Conservation (phyloP, 257 asterid species). For the Craterostigma plantagineum region DNA sequence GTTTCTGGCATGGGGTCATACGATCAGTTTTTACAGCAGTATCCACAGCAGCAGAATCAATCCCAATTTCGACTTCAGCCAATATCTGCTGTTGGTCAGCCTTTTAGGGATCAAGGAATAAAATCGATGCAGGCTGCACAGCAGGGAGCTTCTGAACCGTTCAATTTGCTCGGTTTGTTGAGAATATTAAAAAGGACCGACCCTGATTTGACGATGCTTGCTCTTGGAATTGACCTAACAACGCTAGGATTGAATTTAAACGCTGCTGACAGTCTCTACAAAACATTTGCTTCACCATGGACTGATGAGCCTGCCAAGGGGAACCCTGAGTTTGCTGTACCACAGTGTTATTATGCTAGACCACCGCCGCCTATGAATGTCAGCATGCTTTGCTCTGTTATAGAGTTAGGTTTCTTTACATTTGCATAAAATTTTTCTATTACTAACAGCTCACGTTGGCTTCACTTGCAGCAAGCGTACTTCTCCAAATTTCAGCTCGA, state of each 20-base stretch:
- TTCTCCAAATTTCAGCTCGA: conserved; percentile 77
- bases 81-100: conserved; percentile 68
- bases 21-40: conserved; percentile 85
- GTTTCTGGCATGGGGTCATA: conserved; percentile 71
- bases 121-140: conserved; percentile 52
- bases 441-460: not conserved
- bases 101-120: conserved; percentile 75
- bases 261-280: conserved; percentile 80
- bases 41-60: conserved; percentile 78
- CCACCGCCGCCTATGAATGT: conserved; percentile 79
- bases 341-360: conserved; percentile 79
- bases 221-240: conserved; percentile 90
- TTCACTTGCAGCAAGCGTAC: conserved; percentile 61
- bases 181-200: conserved; percentile 79
- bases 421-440: not conserved
- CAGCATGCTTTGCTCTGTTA: conserved; percentile 9
- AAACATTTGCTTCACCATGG: conserved; percentile 91
- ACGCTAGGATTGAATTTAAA: conserved; percentile 91
- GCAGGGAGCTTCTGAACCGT: conserved; percentile 44
- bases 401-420: not conserved
- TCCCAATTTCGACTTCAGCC: conserved; percentile 81
- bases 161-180: conserved; percentile 80
- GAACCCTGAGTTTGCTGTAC: conserved; percentile 75
- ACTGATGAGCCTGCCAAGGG: conserved; percentile 93
- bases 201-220: conserved; percentile 78